Base-by-base conservation (phyloP, 305 asterid genomes). In the Fraxinus sp. region DNA sequence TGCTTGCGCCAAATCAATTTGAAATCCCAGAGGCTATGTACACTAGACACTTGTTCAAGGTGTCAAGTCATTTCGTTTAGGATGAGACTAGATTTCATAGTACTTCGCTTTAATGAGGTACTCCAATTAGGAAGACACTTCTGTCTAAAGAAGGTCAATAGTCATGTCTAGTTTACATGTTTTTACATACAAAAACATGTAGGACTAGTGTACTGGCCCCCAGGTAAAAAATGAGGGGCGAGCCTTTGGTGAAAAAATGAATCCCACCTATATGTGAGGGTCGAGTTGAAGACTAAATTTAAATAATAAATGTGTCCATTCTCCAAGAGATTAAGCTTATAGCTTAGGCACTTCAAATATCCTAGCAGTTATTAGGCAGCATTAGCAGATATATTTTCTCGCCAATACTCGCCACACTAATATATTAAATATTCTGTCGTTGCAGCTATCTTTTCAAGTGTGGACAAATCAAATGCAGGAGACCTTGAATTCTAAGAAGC, bases 381-480 rank as follows among this genome's bases (percentile, higher is more conserved):
- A 18, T 9, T n/a, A 55, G 24, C 72, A 6, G 28, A n/a, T 46
- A n/a, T n/a, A n/a, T 57, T 57, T 55, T 57, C 18, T 55, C 68
- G 24, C 72, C 32, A 20, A 64, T 64, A 20, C 22, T 64, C 33
- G 24, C 9, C 33, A 24, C 2, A 64, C 33, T 64, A 20, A 22
- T 9, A 64, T 64, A 22, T 64, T 64, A 30, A 66, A 14, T n/a
- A n/a, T n/a, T 82, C 30, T 79, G n/a, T 83, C 55, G 74, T 22
- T 90, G 88, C 97, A 95, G 98, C 96, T 95, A 49, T 94, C 98
- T 70, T 94, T 95, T 85, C 98, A 94, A 80, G 84, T 95, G 97
- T 95, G 99, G 99, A 95, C 98, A 68, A 89, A 91, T 80, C 98
- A 94, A 89, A 94, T 95, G 98, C 97, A 94, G 90, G 98, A 93